Evolutionary conservation across 2,329 filamentous ascomycete genomes (phyloP).

Genomic region (Phaeosphaeria sp.): DNA sequence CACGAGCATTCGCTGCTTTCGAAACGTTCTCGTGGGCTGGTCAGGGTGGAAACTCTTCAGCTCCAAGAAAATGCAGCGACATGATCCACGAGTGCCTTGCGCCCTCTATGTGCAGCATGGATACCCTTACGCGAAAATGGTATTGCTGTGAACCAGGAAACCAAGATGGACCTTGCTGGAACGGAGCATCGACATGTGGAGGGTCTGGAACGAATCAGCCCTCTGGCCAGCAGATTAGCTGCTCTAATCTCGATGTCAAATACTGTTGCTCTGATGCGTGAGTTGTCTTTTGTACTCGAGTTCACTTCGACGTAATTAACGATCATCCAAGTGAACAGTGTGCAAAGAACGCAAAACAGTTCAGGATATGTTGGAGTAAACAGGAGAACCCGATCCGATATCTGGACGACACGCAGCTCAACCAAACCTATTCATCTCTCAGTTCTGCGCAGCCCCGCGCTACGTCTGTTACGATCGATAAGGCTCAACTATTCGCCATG

Average conservation of each 20-base stretch:
- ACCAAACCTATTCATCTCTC: slow-evolving; percentile 27
- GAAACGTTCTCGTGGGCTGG: slow-evolving; percentile 3
- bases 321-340: slow-evolving; percentile 14
- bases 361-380: slow-evolving; percentile 35
- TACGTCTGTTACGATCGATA: slow-evolving; percentile 15
- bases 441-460: slow-evolving; percentile 18
- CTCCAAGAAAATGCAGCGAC: neutral
- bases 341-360: slow-evolving; percentile 19
- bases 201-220: slow-evolving; percentile 3
- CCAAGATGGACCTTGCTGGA: slow-evolving; percentile 24
- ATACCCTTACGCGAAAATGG: slow-evolving; percentile 13
- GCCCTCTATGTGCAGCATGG: slow-evolving; percentile 17
- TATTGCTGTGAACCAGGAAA: slow-evolving; percentile 27
- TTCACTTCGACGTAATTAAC: slow-evolving; percentile 4
- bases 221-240: slow-evolving; percentile 2
- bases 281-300: neutral
- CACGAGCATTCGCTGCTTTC: slow-evolving; percentile 3
- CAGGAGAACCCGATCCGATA: slow-evolving; percentile 18
- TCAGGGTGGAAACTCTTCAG: neutral
- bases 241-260: neutral
- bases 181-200: slow-evolving; percentile 8
- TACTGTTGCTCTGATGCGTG: slow-evolving; percentile 8
- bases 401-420: slow-evolving; percentile 13
- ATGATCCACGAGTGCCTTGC: slow-evolving; percentile 16
- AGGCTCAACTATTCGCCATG: slow-evolving; percentile 5